Percentiles rank a stretch among this genome's conserved stretches.
Evolutionary conservation across 257 asterid genomes (phyloP).

Genomic region (Fraxinus quadrangulata): DNA sequence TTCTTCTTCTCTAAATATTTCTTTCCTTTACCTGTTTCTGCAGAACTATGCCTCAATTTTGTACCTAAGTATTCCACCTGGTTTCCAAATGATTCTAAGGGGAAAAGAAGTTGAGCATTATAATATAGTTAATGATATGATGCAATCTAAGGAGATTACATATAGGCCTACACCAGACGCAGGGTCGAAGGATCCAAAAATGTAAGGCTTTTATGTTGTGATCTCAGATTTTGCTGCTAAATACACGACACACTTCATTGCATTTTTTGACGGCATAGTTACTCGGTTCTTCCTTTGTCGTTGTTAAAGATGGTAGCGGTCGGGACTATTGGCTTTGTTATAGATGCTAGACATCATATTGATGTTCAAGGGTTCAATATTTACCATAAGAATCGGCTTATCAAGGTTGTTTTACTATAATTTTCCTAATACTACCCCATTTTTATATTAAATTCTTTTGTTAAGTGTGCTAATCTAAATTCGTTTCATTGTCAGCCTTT

Average conservation of each 20-base stretch:
- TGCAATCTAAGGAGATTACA: constrained; percentile 25
- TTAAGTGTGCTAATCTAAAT: not conserved
- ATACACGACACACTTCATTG: not conserved
- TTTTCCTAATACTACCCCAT: not conserved
- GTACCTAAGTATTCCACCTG: constrained; percentile 57
- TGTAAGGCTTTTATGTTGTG: constrained; percentile 33
- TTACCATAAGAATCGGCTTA: no score
- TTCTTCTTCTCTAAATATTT: not conserved
- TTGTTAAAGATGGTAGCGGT: constrained; percentile 43
- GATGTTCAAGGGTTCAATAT: constrained; percentile 91
- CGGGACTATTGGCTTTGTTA: constrained; percentile 68
- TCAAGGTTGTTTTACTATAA: constrained; percentile 43
- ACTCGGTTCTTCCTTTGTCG: not conserved
- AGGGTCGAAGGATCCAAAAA: constrained; percentile 40
- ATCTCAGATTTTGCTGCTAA: not conserved
- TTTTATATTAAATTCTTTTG: not conserved
- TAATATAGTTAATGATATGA: constrained; percentile 51
- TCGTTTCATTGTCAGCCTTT: constrained; percentile 54
- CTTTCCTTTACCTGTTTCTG: constrained; percentile 5
- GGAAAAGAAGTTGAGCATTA: constrained; percentile 65
- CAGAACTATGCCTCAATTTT: constrained; percentile 78
- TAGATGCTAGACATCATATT: constrained; percentile 64
- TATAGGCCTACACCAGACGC: constrained; percentile 54
- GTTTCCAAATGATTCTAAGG: constrained; percentile 59
- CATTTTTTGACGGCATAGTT: not conserved